A percentile compares a stretch with the other conserved stretches of the same genome.
Evolutionary conservation across 1,284 basidiomycete species (phyloP).

Genomic region (Puccinia novopanici): DNA sequence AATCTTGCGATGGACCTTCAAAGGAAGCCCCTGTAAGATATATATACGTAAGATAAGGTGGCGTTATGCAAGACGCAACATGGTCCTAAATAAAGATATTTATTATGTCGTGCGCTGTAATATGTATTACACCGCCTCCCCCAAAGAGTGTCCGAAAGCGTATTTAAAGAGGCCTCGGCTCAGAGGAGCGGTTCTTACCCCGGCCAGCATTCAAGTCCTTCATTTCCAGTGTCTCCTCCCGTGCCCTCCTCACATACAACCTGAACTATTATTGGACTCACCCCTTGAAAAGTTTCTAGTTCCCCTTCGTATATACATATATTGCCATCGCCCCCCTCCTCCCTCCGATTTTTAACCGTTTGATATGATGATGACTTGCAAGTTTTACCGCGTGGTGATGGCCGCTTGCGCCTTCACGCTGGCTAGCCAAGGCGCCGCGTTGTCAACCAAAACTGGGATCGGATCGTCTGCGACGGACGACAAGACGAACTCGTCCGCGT

Average conservation of each 20-base stretch:
- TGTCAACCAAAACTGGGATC: not conserved
- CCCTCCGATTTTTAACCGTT: not conserved
- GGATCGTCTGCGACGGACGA: not conserved
- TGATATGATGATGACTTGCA: slow-evolving; percentile 4
- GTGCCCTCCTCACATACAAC: not conserved
- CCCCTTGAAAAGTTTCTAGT: not conserved
- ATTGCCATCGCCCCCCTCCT: not conserved
- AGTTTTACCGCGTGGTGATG: not conserved
- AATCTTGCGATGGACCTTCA: too few relatives aligned
- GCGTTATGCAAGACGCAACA: not conserved
- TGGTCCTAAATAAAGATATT: too few relatives aligned
- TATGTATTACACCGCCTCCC: not conserved
- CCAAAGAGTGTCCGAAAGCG: too few relatives aligned
- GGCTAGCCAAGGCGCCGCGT: slow-evolving; percentile 1
- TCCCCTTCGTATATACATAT: not conserved
- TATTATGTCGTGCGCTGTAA: slow-evolving; percentile 14
- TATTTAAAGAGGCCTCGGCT: not conserved
- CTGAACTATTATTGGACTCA: not conserved
- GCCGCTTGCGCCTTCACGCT: not conserved
- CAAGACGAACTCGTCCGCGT: not conserved
- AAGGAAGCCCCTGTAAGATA: too few relatives aligned
- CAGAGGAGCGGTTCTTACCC: not conserved
- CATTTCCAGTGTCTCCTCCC: not conserved
- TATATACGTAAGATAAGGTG: too few relatives aligned
- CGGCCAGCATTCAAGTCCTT: not conserved